These are phyloP conservation scores for Tylopilus subfusipes DNA, from an alignment of 768 basidiomycete species.

Conservation along the genomic window DNA sequence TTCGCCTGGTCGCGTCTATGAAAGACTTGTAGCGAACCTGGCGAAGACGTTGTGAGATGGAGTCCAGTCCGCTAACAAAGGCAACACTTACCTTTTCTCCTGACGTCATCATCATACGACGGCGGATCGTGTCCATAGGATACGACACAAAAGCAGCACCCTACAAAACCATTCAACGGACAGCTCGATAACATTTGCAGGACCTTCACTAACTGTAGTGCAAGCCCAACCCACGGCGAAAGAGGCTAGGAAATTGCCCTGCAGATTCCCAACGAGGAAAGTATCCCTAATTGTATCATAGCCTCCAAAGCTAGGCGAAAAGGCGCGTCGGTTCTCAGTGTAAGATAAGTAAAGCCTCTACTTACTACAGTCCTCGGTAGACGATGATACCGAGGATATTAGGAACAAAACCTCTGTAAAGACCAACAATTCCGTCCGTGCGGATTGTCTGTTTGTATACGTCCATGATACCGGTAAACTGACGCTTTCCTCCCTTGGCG, in stretches of 20 bases:
- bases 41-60: neutral
- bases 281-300: constrained; percentile 41
- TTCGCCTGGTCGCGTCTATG: constrained; percentile 38
- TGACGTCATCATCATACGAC: constrained; percentile 48
- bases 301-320: constrained; percentile 36
- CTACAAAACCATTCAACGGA: constrained; percentile 16
- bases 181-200: neutral
- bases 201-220: constrained; percentile 33
- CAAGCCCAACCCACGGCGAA: constrained; percentile 41
- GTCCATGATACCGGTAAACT: constrained; percentile 40
- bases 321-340: neutral
- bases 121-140: constrained; percentile 42
- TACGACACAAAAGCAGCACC: constrained; percentile 39
- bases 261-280: constrained; percentile 36
- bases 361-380: constrained; percentile 44
- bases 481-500: constrained; percentile 37
- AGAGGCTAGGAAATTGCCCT: constrained; percentile 40
- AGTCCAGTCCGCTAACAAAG: neutral
- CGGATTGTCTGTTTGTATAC: constrained; percentile 43
- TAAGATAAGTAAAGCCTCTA: neutral
- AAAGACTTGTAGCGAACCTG: constrained; percentile 39
- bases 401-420: constrained; percentile 43
- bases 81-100: constrained; percentile 29
- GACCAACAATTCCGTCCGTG: constrained; percentile 39
- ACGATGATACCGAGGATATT: constrained; percentile 41